Evolutionary conservation across 1,284 basidiomycete genomes (phyloP), one percentile per base, ranked within the genome.

Genomic region (Puccinia novopanici): DNA sequence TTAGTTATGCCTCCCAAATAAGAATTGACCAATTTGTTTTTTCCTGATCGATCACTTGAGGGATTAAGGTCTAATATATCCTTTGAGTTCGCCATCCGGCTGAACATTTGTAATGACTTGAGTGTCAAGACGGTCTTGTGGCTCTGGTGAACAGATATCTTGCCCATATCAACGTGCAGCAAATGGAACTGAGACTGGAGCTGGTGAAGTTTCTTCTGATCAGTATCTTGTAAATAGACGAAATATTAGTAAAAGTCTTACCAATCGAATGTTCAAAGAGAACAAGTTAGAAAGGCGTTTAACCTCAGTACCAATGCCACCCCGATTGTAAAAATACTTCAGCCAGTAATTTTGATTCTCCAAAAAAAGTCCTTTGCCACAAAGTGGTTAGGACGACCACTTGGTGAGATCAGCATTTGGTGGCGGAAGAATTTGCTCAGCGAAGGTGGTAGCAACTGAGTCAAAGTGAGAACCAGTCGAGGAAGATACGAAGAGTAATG

Each of bases 311-410:
- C 65, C 65, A 67, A 45, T 67, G 40, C 65, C 65, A 5, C 37
- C 37, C 3, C 24, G 19, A 19, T 48, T 67, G 40, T n/a, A 67
- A 17, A 67, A 67, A 17, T 19, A 45, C 40, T 67, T 67, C 34
- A 67, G 15, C 65, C 65, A 67, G 22, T 67, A 67, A 17, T 61
- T 75, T 5, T 75, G 54, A 15, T 42, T 59, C 40, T 75, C 73
- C 55, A 75, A 34, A 37, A 57, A 42, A 12, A 37, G 24, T 75
- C 55, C 40, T 57, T 75, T 34, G 52, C 54, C 27, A 75, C 30
- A 54, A 45, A 75, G 15, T 75, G 73, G 17, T 27, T 55, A 3
- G 4, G 6, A 12, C 54, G 40, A 4, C 57, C 54, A 27, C 37
- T 61, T 24, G 55, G 57, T 57, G 73, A 59, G 3, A 75, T 30